phyloP scores from a whole-genome alignment of 345 rosid genomes.

The Toxicodendron radicans region DNA sequence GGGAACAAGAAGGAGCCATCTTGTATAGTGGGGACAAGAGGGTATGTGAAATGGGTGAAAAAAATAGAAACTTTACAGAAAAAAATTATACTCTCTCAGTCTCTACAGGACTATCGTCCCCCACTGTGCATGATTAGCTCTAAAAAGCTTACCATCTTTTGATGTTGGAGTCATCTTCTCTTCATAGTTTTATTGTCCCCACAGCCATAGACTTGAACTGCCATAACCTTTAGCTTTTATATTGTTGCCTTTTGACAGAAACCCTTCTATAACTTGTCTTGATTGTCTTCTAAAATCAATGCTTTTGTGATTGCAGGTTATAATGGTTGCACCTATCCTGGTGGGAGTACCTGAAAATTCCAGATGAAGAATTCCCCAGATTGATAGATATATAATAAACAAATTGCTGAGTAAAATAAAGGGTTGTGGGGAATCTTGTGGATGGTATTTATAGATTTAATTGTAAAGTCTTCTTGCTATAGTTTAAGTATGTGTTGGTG shows the following conservation, averaged over 20 bases:
- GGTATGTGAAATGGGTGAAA: background rate
- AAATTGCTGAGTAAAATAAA: conserved; percentile 16
- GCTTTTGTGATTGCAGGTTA: conserved; percentile 46
- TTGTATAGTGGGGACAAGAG: background rate
- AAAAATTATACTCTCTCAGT: background rate
- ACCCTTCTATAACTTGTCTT: background rate
- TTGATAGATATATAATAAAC: conserved; percentile 6
- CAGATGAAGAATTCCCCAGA: background rate
- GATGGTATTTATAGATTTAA: conserved; percentile 10
- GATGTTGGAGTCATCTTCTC: background rate
- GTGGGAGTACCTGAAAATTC: conserved; percentile 50
- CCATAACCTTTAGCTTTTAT: background rate
- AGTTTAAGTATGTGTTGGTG: background rate
- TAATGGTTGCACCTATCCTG: conserved; percentile 54
- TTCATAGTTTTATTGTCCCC: background rate
- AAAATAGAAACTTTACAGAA: conserved; percentile 4
- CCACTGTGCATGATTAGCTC: background rate
- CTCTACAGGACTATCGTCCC: background rate
- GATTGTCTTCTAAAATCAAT: background rate
- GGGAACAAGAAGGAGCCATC: background rate
- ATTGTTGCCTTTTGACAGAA: background rate
- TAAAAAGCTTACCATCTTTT: background rate
- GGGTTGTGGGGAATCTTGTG: conserved; percentile 1
- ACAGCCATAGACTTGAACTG: background rate
- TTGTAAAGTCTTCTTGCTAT: conserved; percentile 26